Percentiles rank a stretch among this genome's conserved stretches.
Evolutionary conservation across 2,329 filamentous ascomycete species (phyloP).

Genomic region (Talaromyces albobiverticillius): DNA sequence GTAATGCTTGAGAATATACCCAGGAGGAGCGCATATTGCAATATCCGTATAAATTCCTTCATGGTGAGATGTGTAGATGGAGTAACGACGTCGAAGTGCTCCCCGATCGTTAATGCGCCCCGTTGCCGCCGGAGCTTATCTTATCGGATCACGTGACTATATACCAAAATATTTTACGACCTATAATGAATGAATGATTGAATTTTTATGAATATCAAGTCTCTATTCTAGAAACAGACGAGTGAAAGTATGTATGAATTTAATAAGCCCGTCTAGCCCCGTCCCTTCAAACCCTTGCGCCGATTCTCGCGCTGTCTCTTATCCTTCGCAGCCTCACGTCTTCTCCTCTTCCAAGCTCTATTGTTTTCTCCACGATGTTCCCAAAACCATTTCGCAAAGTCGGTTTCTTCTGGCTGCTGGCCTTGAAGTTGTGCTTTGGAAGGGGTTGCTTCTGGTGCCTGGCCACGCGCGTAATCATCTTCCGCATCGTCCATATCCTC

Average conservation of each 20-base stretch:
- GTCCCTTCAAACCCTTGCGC: slow-evolving; percentile 45
- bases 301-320: slow-evolving; percentile 60
- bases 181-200: no score
- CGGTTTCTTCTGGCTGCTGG: slow-evolving; percentile 44
- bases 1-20: slow-evolving; percentile 27
- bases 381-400: slow-evolving; percentile 63
- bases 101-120: background rate
- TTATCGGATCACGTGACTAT: slow-evolving; percentile 7
- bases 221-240: background rate
- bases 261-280: slow-evolving; percentile 20
- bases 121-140: background rate
- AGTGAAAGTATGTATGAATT: background rate
- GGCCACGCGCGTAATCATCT: background rate
- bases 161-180: background rate
- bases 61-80: slow-evolving; percentile 16
- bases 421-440: slow-evolving; percentile 15
- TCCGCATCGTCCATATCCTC: slow-evolving; percentile 12
- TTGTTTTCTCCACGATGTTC: slow-evolving; percentile 51
- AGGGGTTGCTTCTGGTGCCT: slow-evolving; percentile 12
- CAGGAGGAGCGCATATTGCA: slow-evolving; percentile 24
- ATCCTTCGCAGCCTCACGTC: slow-evolving; percentile 59
- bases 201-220: background rate
- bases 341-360: slow-evolving; percentile 52
- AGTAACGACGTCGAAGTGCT: slow-evolving; percentile 16
- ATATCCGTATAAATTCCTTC: slow-evolving; percentile 18